Evolutionary conservation across 768 basidiomycete species (phyloP).

Genomic region (Lepiota subincarnata): DNA sequence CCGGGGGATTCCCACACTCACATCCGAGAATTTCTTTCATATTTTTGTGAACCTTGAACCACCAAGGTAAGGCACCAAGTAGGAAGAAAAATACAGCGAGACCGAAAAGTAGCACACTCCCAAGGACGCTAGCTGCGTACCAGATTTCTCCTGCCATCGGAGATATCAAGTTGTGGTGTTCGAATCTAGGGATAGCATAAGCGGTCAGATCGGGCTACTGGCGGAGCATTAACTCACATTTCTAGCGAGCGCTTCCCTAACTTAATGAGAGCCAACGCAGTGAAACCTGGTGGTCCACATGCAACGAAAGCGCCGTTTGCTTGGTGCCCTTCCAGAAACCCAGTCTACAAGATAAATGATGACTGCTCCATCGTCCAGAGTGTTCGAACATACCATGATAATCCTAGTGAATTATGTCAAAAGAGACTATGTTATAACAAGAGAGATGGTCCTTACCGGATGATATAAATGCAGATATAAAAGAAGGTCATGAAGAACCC

Average conservation of each 20-base stretch:
- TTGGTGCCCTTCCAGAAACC: constrained; percentile 43
- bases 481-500: constrained; percentile 49
- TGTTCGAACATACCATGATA: constrained; percentile 28
- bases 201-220: background rate
- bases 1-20: constrained; percentile 24
- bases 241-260: constrained; percentile 33
- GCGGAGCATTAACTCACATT: constrained; percentile 26
- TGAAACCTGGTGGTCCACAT: constrained; percentile 47
- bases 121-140: constrained; percentile 37
- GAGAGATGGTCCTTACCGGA: constrained; percentile 27
- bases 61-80: constrained; percentile 41
- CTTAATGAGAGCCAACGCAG: constrained; percentile 42
- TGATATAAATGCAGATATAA: constrained; percentile 47
- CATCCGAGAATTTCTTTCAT: constrained; percentile 45
- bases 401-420: constrained; percentile 22
- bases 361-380: background rate
- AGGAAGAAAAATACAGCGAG: constrained; percentile 44
- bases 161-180: constrained; percentile 30
- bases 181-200: constrained; percentile 22
- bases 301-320: constrained; percentile 47
- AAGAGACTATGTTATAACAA: background rate
- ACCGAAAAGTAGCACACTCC: constrained; percentile 38
- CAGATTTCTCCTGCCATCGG: constrained; percentile 39
- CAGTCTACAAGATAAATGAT: constrained; percentile 27
- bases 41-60: constrained; percentile 46